Percentiles rank a stretch among this genome's conserved stretches.
Conservation (phyloP, 192 early-diverging fungal genomes). For the Gamsiella multidivaricata region DNA sequence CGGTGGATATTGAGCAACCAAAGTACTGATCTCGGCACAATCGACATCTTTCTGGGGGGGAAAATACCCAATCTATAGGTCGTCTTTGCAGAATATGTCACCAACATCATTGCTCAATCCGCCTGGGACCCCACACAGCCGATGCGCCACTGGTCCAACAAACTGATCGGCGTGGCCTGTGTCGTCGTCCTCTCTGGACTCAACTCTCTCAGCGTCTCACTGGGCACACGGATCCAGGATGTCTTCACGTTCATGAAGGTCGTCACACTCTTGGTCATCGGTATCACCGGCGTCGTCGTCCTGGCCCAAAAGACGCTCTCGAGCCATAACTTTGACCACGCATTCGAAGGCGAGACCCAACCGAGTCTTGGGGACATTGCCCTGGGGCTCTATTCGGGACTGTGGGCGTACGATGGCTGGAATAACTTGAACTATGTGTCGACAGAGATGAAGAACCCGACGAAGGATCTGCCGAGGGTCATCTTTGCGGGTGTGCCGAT, state of each 20-base stretch:
- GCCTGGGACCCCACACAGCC: conserved; percentile 52
- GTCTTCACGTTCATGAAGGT: conserved; percentile 80
- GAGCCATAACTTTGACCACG: conserved; percentile 68
- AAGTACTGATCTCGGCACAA: no score
- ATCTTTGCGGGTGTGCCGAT: conserved; percentile 80
- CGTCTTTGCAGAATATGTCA: conserved; percentile 82
- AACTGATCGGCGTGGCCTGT: conserved; percentile 68
- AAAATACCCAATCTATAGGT: no score
- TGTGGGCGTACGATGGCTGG: conserved; percentile 74
- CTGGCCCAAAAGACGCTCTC: conserved; percentile 64
- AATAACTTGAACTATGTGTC: conserved; percentile 85
- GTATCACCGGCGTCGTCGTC: conserved; percentile 73
- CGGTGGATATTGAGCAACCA: no score
- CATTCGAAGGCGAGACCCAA: conserved; percentile 67
- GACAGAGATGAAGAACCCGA: conserved; percentile 86
- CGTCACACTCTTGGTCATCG: conserved; percentile 72
- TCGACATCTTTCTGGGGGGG: no score
- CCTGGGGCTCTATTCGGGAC: conserved; percentile 76
- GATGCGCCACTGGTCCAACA: conserved; percentile 57
- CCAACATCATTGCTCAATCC: conserved; percentile 72
- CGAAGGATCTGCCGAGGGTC: conserved; percentile 81
- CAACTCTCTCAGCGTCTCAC: conserved; percentile 72
- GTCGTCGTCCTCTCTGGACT: conserved; percentile 71
- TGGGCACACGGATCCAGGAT: conserved; percentile 77
- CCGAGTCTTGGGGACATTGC: conserved; percentile 74